These are phyloP conservation scores for Didymella glomerata DNA, from an alignment of 2,329 filamentous ascomycete genomes.

Conservation along the genomic window DNA sequence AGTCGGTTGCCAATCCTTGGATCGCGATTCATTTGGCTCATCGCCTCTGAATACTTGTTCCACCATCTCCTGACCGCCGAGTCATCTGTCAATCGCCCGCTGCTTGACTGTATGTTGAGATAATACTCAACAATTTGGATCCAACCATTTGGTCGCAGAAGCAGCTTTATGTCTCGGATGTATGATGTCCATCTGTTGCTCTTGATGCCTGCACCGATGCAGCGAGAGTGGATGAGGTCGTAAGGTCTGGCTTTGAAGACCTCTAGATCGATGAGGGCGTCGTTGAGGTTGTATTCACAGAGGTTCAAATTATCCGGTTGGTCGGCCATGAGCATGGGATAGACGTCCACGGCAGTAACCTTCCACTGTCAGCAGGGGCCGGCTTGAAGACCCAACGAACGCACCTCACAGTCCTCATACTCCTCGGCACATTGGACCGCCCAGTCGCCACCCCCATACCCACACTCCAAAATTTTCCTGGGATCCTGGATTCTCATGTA, in stretches of 20 bases:
- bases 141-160: slow-evolving; percentile 81
- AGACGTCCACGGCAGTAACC: slow-evolving; percentile 52
- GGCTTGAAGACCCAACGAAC: slow-evolving; percentile 12
- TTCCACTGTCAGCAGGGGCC: slow-evolving; percentile 30
- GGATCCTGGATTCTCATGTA: slow-evolving; percentile 40
- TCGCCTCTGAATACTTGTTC: slow-evolving; percentile 45
- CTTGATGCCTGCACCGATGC: slow-evolving; percentile 76
- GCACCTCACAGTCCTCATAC: slow-evolving; percentile 50
- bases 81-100: slow-evolving; percentile 73
- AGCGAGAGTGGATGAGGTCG: slow-evolving; percentile 82
- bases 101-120: slow-evolving; percentile 84
- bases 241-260: slow-evolving; percentile 73
- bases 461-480: slow-evolving; percentile 50
- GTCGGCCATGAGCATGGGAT: slow-evolving; percentile 45
- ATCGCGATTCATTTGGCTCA: slow-evolving; percentile 46
- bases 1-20: slow-evolving; percentile 47
- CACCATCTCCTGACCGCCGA: slow-evolving; percentile 51
- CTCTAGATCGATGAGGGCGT: slow-evolving; percentile 47
- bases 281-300: slow-evolving; percentile 51
- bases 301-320: slow-evolving; percentile 50
- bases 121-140: slow-evolving; percentile 89
- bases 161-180: slow-evolving; percentile 75
- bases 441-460: slow-evolving; percentile 52
- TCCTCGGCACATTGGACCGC: slow-evolving; percentile 49
- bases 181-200: slow-evolving; percentile 77